phyloP scores from a whole-genome alignment of 2,329 filamentous ascomycete species.

The Fusarium xylarioides region DNA sequence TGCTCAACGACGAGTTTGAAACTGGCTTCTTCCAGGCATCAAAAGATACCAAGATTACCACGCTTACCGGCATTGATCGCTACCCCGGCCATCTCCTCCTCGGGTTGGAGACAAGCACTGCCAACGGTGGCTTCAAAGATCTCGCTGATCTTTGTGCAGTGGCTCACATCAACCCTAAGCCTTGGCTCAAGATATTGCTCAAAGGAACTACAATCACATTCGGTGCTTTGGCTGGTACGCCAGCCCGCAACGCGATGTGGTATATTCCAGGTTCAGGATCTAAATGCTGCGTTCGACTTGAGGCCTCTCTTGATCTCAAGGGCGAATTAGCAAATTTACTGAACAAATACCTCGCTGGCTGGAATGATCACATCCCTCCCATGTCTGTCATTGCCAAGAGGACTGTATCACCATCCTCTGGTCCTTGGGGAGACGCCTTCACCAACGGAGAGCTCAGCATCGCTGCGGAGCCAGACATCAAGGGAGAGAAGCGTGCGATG shows the following conservation, averaged over 20 bases:
- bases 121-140: rapidly evolving
- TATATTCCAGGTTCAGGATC: background rate
- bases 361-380: rapidly evolving
- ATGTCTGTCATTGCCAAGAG: background rate
- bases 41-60: background rate
- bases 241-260: background rate
- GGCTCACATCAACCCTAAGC: rapidly evolving
- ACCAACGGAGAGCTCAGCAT: background rate
- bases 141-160: background rate
- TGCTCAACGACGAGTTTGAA: background rate
- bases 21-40: rapidly evolving
- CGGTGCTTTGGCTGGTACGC: rapidly evolving
- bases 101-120: rapidly evolving
- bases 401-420: rapidly evolving
- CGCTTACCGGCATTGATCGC: background rate
- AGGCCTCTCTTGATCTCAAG: rapidly evolving
- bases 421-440: background rate
- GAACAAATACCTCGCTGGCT: background rate
- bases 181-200: rapidly evolving
- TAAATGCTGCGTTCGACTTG: rapidly evolving
- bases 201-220: rapidly evolving
- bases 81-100: background rate
- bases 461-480: background rate
- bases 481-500: background rate
- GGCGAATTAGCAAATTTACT: rapidly evolving